Evolutionary conservation across 1,284 basidiomycete species (phyloP).

Genomic region (Ceratobasidium sp.): DNA sequence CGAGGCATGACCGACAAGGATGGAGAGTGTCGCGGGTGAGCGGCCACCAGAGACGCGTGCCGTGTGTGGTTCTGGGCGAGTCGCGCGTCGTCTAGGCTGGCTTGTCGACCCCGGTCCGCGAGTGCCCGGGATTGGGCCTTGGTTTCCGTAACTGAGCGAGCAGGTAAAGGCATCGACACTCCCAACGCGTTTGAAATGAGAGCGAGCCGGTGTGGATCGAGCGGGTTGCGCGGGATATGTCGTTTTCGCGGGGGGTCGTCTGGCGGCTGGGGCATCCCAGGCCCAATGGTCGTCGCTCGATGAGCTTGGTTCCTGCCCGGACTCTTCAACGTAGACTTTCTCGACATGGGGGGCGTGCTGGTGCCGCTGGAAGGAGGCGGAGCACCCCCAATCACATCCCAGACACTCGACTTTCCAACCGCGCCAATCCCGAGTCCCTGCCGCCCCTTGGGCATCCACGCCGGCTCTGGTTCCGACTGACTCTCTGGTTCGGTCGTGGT

Average conservation of each 20-base stretch:
- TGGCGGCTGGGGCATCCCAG: neutral
- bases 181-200: slow-evolving; percentile 83
- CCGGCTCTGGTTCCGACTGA: slow-evolving; percentile 5
- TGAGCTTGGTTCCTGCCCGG: neutral
- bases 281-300: slow-evolving; percentile 10
- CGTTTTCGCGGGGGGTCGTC: slow-evolving; percentile 11
- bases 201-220: slow-evolving; percentile 75
- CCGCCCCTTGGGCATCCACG: slow-evolving; percentile 25
- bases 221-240: slow-evolving; percentile 63
- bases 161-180: slow-evolving; percentile 72
- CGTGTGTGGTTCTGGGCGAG: slow-evolving; percentile 7
- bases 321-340: neutral
- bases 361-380: neutral
- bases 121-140: slow-evolving; percentile 46
- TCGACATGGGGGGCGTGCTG: neutral
- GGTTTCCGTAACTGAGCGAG: slow-evolving; percentile 43
- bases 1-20: slow-evolving; percentile 66
- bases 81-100: slow-evolving; percentile 26
- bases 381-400: slow-evolving; percentile 21
- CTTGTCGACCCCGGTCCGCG: slow-evolving; percentile 47
- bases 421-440: slow-evolving; percentile 12
- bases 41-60: slow-evolving; percentile 38
- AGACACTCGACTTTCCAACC: slow-evolving; percentile 27
- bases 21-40: slow-evolving; percentile 55
- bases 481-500: slow-evolving; percentile 12